phyloP scores from a whole-genome alignment of 805 yeast genomes.

The Candida multigemmis region DNA sequence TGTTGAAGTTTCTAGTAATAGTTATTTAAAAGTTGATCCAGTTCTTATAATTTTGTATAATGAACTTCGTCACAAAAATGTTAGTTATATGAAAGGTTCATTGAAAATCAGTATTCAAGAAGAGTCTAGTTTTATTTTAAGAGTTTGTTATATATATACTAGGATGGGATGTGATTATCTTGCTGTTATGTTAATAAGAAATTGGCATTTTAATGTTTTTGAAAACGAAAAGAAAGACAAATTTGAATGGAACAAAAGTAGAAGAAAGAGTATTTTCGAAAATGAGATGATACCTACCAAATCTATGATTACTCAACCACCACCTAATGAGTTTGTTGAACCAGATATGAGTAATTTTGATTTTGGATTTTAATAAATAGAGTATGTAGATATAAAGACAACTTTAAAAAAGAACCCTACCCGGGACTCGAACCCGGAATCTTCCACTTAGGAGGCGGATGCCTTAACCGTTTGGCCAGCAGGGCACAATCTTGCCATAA shows the following conservation, averaged over 20 bases:
- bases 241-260: background rate
- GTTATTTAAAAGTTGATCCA: conserved; percentile 69
- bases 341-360: conserved; percentile 72
- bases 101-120: conserved; percentile 27
- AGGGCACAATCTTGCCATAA: no score
- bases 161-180: conserved; percentile 90
- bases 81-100: conserved; percentile 43
- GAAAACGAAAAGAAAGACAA: background rate
- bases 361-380: conserved; percentile 24
- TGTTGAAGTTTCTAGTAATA: conserved; percentile 9
- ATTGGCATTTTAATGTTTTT: conserved; percentile 41
- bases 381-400: no score
- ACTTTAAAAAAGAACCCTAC: conserved; percentile 16
- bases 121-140: conserved; percentile 56
- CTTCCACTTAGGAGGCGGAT: conserved; percentile 38
- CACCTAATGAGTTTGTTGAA: conserved; percentile 50
- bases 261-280: no score
- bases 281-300: no score
- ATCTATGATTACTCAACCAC: conserved; percentile 23
- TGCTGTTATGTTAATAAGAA: conserved; percentile 49
- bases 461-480: conserved; percentile 50
- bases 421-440: conserved; percentile 36
- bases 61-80: conserved; percentile 45
- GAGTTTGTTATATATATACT: conserved; percentile 58
- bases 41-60: conserved; percentile 61